phyloP scores from a whole-genome alignment of 495 filamentous ascomycete species.

The Aspergillus bridgeri region DNA sequence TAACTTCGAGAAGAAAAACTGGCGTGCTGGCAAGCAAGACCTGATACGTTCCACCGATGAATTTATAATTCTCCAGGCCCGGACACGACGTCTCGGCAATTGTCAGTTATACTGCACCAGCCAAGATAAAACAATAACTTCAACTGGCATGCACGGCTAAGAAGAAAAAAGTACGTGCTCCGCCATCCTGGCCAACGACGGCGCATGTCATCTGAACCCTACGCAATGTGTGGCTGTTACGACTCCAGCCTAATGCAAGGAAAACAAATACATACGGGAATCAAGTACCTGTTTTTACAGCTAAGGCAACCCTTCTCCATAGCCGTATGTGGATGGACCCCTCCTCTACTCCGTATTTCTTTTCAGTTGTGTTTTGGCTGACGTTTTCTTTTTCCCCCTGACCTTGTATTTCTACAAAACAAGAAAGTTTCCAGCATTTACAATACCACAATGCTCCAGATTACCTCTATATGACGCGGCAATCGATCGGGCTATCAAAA shows the following conservation, averaged over 20 bases:
- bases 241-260: constrained; percentile 26
- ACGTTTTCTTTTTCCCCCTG: not conserved
- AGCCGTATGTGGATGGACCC: not conserved
- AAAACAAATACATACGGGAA: constrained; percentile 25
- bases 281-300: not conserved
- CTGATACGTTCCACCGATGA: not conserved
- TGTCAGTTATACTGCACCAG: not conserved
- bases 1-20: not conserved
- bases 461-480: not conserved
- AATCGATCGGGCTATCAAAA: not conserved
- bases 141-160: constrained; percentile 8
- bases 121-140: constrained; percentile 2
- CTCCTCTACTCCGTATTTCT: not conserved
- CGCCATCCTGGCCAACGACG: constrained; percentile 5
- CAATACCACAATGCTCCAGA: not conserved
- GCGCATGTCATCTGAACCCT: constrained; percentile 11
- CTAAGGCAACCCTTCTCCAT: constrained; percentile 9
- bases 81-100: not conserved
- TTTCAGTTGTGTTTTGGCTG: not conserved
- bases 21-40: not conserved
- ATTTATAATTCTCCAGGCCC: not conserved
- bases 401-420: no score
- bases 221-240: constrained; percentile 20
- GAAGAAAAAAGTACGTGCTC: constrained; percentile 20
- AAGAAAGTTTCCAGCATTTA: not conserved